phyloP scores from a whole-genome alignment of 2,329 filamentous ascomycete genomes.

The Beauveria rudraprayagi region DNA sequence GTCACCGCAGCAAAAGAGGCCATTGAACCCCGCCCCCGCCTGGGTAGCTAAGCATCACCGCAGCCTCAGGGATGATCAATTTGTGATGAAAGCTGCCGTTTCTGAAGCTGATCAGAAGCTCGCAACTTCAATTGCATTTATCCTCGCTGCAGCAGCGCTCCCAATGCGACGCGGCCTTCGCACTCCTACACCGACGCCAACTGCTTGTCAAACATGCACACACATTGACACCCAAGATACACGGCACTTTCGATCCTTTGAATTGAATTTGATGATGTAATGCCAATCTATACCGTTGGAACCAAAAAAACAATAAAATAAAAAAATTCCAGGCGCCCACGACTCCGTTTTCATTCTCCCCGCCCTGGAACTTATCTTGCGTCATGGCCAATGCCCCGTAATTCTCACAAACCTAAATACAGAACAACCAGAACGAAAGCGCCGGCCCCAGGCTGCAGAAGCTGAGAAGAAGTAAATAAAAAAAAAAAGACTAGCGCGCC shows the following conservation, averaged over 20 bases:
- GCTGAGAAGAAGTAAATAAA: background rate
- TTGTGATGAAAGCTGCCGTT: background rate
- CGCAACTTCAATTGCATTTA: no score
- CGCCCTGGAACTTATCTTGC: background rate
- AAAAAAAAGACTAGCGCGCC: background rate
- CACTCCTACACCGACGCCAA: no score
- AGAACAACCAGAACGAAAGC: background rate
- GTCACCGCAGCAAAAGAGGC: background rate
- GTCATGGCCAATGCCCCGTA: slow-evolving; percentile 3
- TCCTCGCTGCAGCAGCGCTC: no score
- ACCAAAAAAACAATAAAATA: background rate
- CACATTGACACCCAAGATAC: background rate
- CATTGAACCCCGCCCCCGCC: background rate
- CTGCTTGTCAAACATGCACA: no score
- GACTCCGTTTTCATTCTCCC: background rate
- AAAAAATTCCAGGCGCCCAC: background rate
- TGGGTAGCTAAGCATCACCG: no score
- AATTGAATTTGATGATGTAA: background rate
- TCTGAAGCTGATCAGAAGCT: background rate
- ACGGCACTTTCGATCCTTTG: background rate
- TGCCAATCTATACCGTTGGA: background rate
- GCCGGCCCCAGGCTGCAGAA: background rate
- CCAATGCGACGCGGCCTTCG: no score
- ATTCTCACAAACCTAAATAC: background rate
- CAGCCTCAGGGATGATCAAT: no score